Conservation (phyloP, 2,329 filamentous ascomycete genomes). For the Fusarium pseudonygamai region DNA sequence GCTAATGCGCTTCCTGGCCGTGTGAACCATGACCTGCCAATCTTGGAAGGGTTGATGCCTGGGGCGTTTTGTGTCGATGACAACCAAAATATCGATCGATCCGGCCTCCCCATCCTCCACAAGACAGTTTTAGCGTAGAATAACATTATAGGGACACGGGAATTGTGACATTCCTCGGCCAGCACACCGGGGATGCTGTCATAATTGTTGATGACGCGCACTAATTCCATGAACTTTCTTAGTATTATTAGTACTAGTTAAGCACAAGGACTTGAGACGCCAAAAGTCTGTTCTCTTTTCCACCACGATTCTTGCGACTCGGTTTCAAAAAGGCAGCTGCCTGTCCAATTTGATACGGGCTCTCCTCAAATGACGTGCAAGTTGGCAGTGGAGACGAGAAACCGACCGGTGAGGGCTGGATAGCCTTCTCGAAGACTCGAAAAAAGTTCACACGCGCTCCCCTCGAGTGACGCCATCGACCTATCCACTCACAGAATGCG, state of each 20-base stretch:
- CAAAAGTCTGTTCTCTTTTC: not conserved
- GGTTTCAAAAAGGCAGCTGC: not conserved
- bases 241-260: too few relatives aligned
- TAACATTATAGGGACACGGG: too few relatives aligned
- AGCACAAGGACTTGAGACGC: not conserved
- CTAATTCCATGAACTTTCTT: too few relatives aligned
- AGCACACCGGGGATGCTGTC: not conserved
- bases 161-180: not conserved
- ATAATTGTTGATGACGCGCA: not conserved
- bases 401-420: not conserved
- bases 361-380: not conserved
- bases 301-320: not conserved
- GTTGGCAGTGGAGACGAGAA: not conserved
- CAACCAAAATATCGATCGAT: slow-evolving; percentile 10
- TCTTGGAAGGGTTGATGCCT: not conserved
- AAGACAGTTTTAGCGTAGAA: not conserved
- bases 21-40: not conserved
- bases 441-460: not conserved
- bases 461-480: not conserved
- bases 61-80: not conserved
- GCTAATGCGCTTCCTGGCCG: not conserved
- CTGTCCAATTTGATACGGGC: accelerated
- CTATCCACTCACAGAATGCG: not conserved
- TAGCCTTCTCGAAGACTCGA: not conserved
- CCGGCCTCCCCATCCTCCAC: not conserved